A percentile compares a stretch with the other conserved stretches of the same genome.
phyloP scores from a whole-genome alignment of 768 basidiomycete genomes.

The Hortiboletus flavorubellus region DNA sequence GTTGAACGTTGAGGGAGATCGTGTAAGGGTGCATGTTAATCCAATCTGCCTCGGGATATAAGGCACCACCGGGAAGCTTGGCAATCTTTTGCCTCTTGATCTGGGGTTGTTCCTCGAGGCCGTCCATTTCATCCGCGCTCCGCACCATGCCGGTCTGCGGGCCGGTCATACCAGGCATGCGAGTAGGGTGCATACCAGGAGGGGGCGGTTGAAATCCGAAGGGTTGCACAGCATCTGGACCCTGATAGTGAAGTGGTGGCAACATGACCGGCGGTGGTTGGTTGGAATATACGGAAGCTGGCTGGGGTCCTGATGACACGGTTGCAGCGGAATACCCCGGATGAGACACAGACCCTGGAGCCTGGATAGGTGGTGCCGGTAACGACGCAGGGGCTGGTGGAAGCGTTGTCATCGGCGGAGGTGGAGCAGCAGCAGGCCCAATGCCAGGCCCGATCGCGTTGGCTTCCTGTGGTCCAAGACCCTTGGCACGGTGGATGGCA shows the following conservation, averaged over 20 bases:
- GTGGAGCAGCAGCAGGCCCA: slow-evolving; percentile 72
- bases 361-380: slow-evolving; percentile 62
- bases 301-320: slow-evolving; percentile 89
- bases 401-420: slow-evolving; percentile 56
- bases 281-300: slow-evolving; percentile 64
- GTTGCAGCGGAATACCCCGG: slow-evolving; percentile 78
- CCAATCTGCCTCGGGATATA: slow-evolving; percentile 90
- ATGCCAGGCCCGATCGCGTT: slow-evolving; percentile 87
- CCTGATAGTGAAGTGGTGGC: slow-evolving; percentile 83
- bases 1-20: slow-evolving; percentile 78
- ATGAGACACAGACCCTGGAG: slow-evolving; percentile 36
- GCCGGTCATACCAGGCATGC: slow-evolving; percentile 58
- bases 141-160: slow-evolving; percentile 71
- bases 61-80: slow-evolving; percentile 77
- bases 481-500: slow-evolving; percentile 90
- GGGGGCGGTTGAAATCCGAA: slow-evolving; percentile 75
- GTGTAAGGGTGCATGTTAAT: slow-evolving; percentile 88
- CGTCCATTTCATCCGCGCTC: slow-evolving; percentile 80
- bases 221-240: slow-evolving; percentile 68
- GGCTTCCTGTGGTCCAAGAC: slow-evolving; percentile 77
- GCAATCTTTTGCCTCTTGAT: slow-evolving; percentile 87
- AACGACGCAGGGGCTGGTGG: slow-evolving; percentile 71
- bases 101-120: slow-evolving; percentile 64
- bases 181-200: slow-evolving; percentile 66
- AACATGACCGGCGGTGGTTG: slow-evolving; percentile 72